These are phyloP conservation scores for Lipomyces lipofer DNA, from an alignment of 805 yeast genomes.

Conservation along the genomic window DNA sequence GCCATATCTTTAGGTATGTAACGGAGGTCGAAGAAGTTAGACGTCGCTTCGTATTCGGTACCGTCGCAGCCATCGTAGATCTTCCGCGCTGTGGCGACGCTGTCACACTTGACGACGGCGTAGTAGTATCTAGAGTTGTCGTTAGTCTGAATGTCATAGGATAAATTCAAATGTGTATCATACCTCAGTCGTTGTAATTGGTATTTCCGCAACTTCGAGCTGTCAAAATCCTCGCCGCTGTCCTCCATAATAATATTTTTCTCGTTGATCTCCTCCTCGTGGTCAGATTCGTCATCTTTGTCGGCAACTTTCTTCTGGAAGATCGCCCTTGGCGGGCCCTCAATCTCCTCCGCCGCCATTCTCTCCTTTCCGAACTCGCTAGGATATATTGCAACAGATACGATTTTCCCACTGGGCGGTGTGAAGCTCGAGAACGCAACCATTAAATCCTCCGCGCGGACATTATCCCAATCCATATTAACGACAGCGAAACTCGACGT, in stretches of 20 bases:
- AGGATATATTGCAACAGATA: constrained; percentile 72
- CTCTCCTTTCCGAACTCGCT: constrained; percentile 92
- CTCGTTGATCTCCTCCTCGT: constrained; percentile 57
- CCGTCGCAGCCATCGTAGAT: constrained; percentile 91
- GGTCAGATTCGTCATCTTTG: constrained; percentile 44
- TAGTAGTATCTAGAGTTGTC: constrained; percentile 59
- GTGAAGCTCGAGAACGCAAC: constrained; percentile 86
- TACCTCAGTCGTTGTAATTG: constrained; percentile 84
- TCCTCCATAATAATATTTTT: constrained; percentile 75
- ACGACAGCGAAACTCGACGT: constrained; percentile 83
- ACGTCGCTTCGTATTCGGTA: constrained; percentile 92
- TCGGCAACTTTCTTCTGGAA: constrained; percentile 49
- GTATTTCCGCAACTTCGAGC: constrained; percentile 79
- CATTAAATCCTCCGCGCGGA: constrained; percentile 82
- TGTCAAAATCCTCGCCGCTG: constrained; percentile 82
- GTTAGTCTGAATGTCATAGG: neutral
- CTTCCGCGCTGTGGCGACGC: constrained; percentile 63
- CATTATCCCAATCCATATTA: constrained; percentile 95
- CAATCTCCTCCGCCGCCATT: constrained; percentile 82
- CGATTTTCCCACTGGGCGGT: constrained; percentile 70
- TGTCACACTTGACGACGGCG: constrained; percentile 85
- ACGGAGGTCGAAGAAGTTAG: constrained; percentile 88
- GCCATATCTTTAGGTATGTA: constrained; percentile 92
- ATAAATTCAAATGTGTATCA: neutral
- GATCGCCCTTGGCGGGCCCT: constrained; percentile 89